Evolutionary conservation across 2,329 filamentous ascomycete species (phyloP).

Genomic region (Pseudogymnoascus sp.): DNA sequence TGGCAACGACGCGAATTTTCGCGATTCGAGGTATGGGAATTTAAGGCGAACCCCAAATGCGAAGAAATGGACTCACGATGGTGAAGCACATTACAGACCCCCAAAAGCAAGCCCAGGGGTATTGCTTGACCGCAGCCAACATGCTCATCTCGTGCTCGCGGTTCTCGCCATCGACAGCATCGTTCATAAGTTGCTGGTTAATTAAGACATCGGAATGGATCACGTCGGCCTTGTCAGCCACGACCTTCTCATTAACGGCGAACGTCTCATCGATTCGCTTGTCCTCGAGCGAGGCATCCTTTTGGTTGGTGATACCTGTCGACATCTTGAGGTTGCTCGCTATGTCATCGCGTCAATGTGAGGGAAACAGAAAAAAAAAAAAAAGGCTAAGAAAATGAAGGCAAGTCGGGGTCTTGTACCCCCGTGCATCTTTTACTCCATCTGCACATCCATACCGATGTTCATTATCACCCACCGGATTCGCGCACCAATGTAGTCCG

Average conservation of each 20-base stretch:
- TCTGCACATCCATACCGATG: neutral
- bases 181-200: constrained; percentile 6
- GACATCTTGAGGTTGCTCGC: neutral
- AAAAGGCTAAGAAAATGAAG: neutral
- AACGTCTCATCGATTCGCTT: neutral
- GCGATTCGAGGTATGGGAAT: constrained; percentile 16
- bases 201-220: neutral
- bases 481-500: neutral
- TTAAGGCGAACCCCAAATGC: neutral
- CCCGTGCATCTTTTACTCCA: neutral
- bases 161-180: constrained; percentile 42
- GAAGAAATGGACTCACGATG: constrained; percentile 38
- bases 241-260: neutral
- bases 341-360: neutral
- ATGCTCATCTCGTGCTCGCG: constrained; percentile 43
- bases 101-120: constrained; percentile 47
- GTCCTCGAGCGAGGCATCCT: neutral
- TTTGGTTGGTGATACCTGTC: neutral
- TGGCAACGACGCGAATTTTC: neutral
- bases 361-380: neutral
- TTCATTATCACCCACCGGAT: neutral
- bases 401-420: neutral
- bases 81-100: constrained; percentile 48
- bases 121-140: constrained; percentile 40
- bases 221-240: neutral